These are phyloP conservation scores for Elsinoe perseae DNA, from an alignment of 2,329 filamentous ascomycete genomes.

Conservation along the genomic window DNA sequence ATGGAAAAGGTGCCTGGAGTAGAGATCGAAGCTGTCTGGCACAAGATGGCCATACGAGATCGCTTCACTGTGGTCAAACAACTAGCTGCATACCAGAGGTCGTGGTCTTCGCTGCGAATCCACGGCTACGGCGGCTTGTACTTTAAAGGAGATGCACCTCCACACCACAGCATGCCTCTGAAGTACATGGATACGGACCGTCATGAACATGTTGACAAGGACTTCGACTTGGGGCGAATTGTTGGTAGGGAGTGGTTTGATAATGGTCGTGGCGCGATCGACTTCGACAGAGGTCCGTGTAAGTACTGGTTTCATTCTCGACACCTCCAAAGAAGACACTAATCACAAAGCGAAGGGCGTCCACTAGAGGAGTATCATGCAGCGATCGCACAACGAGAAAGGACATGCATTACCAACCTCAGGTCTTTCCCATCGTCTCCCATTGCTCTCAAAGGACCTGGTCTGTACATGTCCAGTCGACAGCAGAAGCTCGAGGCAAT, in stretches of 20 bases:
- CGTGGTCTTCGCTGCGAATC: constrained; percentile 25
- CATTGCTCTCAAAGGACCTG: constrained; percentile 32
- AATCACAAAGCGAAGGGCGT: constrained; percentile 22
- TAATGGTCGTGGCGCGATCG: neutral
- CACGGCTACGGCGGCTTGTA: constrained; percentile 30
- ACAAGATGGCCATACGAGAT: constrained; percentile 23
- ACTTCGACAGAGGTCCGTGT: constrained; percentile 15
- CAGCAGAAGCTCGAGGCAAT: constrained; percentile 30
- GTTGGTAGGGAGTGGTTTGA: constrained; percentile 1
- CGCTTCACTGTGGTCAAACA: constrained; percentile 25
- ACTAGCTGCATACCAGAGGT: constrained; percentile 24
- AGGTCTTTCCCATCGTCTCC: constrained; percentile 28
- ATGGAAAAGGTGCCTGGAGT: constrained; percentile 31
- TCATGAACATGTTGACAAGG: neutral
- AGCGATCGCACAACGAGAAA: constrained; percentile 31
- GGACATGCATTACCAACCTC: constrained; percentile 27
- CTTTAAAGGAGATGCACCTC: constrained; percentile 27
- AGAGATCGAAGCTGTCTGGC: constrained; percentile 29
- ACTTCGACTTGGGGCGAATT: constrained; percentile 2
- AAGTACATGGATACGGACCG: neutral
- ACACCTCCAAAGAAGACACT: neutral
- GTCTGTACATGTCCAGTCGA: constrained; percentile 31
- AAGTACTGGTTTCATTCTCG: neutral
- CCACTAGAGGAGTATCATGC: constrained; percentile 27
- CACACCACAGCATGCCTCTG: neutral